phyloP scores from a whole-genome alignment of 2,329 filamentous ascomycete species.

The Paecilomyces sp. region DNA sequence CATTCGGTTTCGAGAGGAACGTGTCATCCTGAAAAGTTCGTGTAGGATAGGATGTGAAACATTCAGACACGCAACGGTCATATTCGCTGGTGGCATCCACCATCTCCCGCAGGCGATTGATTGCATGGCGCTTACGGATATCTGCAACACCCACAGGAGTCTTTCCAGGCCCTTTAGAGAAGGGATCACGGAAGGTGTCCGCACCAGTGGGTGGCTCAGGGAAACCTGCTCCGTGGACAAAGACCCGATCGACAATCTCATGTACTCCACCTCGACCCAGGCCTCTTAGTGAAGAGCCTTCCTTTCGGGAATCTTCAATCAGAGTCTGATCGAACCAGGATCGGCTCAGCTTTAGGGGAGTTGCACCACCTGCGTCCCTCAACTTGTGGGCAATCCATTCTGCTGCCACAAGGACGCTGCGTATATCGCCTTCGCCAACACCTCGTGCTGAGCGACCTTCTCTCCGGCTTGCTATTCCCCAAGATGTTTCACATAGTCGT shows the following conservation, averaged over 20 bases:
- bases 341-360: conserved; percentile 41
- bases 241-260: conserved; percentile 60
- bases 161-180: conserved; percentile 16
- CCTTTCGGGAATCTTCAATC: conserved; percentile 45
- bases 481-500: conserved; percentile 58
- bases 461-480: conserved; percentile 55
- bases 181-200: conserved; percentile 29
- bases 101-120: conserved; percentile 53
- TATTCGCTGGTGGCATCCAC: conserved; percentile 56
- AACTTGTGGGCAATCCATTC: conserved; percentile 60
- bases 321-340: conserved; percentile 56
- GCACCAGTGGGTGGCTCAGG: conserved; percentile 35
- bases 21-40: conserved; percentile 91
- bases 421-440: conserved; percentile 50
- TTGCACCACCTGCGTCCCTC: conserved; percentile 34
- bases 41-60: conserved; percentile 78
- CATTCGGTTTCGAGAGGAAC: conserved; percentile 77
- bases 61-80: conserved; percentile 58
- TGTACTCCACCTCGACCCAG: conserved; percentile 57
- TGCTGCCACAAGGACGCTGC: conserved; percentile 56
- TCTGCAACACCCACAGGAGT: conserved; percentile 51
- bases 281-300: conserved; percentile 44
- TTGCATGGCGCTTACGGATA: conserved; percentile 52
- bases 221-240: conserved; percentile 58
- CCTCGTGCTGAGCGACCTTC: conserved; percentile 42